phyloP scores from a whole-genome alignment of 1,284 basidiomycete genomes.

The Apiotrichum siamense region DNA sequence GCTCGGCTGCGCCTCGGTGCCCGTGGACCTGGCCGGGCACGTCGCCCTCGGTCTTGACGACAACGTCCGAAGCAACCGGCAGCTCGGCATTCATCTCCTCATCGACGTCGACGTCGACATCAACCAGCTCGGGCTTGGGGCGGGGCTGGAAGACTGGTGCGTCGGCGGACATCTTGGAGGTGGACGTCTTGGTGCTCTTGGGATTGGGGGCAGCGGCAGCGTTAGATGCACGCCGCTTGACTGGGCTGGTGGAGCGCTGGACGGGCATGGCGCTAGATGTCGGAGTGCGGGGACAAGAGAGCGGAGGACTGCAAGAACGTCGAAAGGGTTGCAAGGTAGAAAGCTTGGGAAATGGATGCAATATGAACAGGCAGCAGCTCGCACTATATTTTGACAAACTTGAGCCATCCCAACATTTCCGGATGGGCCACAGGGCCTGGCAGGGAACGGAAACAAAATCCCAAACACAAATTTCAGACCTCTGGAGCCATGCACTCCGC shows the following conservation, averaged over 20 bases:
- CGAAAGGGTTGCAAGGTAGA: too few relatives aligned
- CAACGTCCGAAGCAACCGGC: conserved; percentile 5
- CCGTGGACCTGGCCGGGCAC: conserved; percentile 4
- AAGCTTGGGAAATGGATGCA: too few relatives aligned
- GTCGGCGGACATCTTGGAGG: conserved; percentile 39
- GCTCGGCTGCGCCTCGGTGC: conserved; percentile 5
- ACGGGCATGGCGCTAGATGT: conserved; percentile 12
- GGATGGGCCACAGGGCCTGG: not conserved
- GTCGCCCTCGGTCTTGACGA: conserved; percentile 5
- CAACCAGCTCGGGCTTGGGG: too few relatives aligned
- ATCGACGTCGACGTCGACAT: not conserved
- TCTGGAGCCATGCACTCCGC: too few relatives aligned
- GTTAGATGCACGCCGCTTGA: conserved; percentile 31
- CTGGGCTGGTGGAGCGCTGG: conserved; percentile 14
- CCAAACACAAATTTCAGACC: not conserved
- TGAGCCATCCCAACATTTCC: too few relatives aligned
- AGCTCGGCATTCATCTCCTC: conserved; percentile 6
- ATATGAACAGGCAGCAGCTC: too few relatives aligned
- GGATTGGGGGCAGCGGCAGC: conserved; percentile 11
- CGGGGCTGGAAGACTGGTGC: conserved; percentile 39
- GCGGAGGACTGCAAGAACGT: too few relatives aligned
- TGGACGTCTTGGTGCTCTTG: conserved; percentile 40
- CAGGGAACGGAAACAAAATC: not conserved
- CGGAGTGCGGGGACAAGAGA: too few relatives aligned
- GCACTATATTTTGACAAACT: too few relatives aligned